Evolutionary conservation across 2,329 filamentous ascomycete species (phyloP).

Genomic region (Dothideomycetes sp.): DNA sequence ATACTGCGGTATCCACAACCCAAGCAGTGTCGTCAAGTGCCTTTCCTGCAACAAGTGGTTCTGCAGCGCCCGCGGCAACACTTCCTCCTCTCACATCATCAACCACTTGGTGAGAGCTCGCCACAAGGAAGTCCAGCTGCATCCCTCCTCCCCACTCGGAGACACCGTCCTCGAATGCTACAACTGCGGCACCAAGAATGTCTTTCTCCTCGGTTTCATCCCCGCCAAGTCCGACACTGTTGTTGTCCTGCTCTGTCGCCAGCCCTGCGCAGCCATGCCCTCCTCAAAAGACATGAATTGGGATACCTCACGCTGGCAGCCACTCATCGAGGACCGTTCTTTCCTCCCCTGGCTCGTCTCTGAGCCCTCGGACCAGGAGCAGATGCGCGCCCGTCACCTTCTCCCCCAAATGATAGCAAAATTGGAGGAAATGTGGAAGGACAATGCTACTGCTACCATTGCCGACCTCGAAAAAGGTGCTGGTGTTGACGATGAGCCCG

Average conservation of each 20-base stretch:
- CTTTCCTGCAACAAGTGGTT: constrained; percentile 97
- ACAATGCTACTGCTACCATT: constrained; percentile 78
- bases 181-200: constrained; percentile 98
- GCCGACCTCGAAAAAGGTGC: constrained; percentile 84
- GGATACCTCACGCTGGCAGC: constrained; percentile 97
- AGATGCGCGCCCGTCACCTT: constrained; percentile 85
- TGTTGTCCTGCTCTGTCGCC: constrained; percentile 89
- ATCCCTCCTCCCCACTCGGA: constrained; percentile 82
- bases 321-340: constrained; percentile 89
- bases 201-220: constrained; percentile 94
- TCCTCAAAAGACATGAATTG: constrained; percentile 99
- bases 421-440: constrained; percentile 97
- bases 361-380: constrained; percentile 83
- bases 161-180: constrained; percentile 98
- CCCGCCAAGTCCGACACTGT: constrained; percentile 98
- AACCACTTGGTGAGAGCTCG: constrained; percentile 94
- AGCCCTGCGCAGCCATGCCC: constrained; percentile 87
- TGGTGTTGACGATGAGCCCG: constrained; percentile 88
- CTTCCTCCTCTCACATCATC: constrained; percentile 93
- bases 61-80: constrained; percentile 92
- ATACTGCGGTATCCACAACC: constrained; percentile 95
- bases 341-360: constrained; percentile 91
- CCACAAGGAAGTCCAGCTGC: constrained; percentile 97
- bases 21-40: constrained; percentile 92
- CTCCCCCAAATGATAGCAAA: constrained; percentile 92